Conservation (phyloP, 2,329 filamentous ascomycete genomes). For the Fusarium heterosporum region DNA sequence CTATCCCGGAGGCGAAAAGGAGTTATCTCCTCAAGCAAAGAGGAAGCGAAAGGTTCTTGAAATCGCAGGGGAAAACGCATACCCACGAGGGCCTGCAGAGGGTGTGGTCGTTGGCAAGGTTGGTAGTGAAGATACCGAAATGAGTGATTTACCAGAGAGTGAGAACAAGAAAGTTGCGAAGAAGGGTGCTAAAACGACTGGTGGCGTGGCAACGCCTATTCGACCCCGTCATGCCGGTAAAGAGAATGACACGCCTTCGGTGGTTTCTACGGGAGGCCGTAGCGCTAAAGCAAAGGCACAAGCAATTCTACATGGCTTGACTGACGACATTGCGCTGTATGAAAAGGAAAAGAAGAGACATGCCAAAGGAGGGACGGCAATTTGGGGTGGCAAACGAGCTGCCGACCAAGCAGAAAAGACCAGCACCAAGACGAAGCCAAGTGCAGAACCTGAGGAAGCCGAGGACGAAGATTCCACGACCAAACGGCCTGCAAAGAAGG, state of each 20-base stretch:
- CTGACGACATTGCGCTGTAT: slow-evolving; percentile 87
- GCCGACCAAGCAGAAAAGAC: slow-evolving; percentile 68
- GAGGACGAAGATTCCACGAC: slow-evolving; percentile 57
- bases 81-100: slow-evolving; percentile 59
- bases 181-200: slow-evolving; percentile 34
- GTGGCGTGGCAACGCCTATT: slow-evolving; percentile 53
- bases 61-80: slow-evolving; percentile 63
- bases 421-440: slow-evolving; percentile 59
- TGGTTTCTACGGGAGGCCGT: slow-evolving; percentile 75
- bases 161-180: slow-evolving; percentile 49
- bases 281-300: slow-evolving; percentile 89
- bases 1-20: slow-evolving; percentile 70
- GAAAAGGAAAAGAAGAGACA: slow-evolving; percentile 91
- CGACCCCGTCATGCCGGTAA: slow-evolving; percentile 68
- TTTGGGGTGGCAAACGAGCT: slow-evolving; percentile 73
- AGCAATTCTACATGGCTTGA: slow-evolving; percentile 79
- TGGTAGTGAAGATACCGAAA: slow-evolving; percentile 53
- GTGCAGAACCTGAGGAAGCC: slow-evolving; percentile 60
- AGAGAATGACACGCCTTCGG: slow-evolving; percentile 85
- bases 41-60: slow-evolving; percentile 64
- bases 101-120: slow-evolving; percentile 60
- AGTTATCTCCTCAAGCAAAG: slow-evolving; percentile 57
- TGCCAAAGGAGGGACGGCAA: slow-evolving; percentile 59
- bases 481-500: slow-evolving; percentile 69
- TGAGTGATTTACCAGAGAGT: slow-evolving; percentile 59